Evolutionary conservation across 2,329 filamentous ascomycete genomes (phyloP), one percentile per base, ranked within the genome.

Genomic region (Tolypocladium pustulatum): DNA sequence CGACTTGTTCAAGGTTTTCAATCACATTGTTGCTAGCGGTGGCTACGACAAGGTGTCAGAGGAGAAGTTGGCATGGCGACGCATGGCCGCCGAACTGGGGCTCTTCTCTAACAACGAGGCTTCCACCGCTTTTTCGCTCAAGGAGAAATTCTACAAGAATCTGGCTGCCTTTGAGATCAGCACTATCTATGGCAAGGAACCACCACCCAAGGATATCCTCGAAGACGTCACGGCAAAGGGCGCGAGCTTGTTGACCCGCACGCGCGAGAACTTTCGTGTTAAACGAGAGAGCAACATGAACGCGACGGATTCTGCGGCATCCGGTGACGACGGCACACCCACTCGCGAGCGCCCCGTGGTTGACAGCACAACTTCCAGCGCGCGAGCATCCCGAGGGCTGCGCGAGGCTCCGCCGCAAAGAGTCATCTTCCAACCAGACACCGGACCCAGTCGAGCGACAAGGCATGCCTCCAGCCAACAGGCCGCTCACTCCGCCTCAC

Each of bases 111-210:
- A 82, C 66, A 91, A 93, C 68, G 85, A 90, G 62, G 81, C 90
- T 8, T 90, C 90, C n/a, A 85, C 91, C 60, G 91, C 90, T 17
- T 96, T 95, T 74, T 83, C 88, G 60, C 78, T 96, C 58, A 96
- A 96, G 75, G 88, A 89, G 58, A 86, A 89, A 62, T 96, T 94
- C 76, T 95, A 95, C 78, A 92, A 91, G 72, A 91, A 93, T 67
- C 81, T 96, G 52, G 88, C 88, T 15, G 91, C 91, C 1, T 96
- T 89, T 73, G 91, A 96, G 73, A 94, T 96, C 67, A 84, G 83
- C 54, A 87, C 85, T 13, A 75, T 91, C 49, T 88, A 92, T 74
- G 82, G 86, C 57, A 86, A 88, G 72, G 89, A 91, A 62, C 91
- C 91, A 0, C 91, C 91, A 20, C 90, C 91, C 7, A 91, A 89